These are phyloP conservation scores for Rhizoctonia solani DNA, from an alignment of 1,284 basidiomycete genomes.

Conservation along the genomic window DNA sequence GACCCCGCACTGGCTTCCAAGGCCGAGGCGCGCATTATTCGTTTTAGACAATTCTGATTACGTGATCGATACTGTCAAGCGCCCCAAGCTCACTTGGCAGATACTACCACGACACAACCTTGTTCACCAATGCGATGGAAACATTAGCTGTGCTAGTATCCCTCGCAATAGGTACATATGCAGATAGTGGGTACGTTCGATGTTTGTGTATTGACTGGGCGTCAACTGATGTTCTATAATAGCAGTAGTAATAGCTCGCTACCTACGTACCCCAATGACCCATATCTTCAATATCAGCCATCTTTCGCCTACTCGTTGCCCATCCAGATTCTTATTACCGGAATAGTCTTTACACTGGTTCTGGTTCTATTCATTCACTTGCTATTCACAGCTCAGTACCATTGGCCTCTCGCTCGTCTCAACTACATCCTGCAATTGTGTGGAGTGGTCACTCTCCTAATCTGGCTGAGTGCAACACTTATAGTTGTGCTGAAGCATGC, in stretches of 20 bases:
- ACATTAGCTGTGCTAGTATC: not conserved
- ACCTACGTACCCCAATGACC: conserved; percentile 53
- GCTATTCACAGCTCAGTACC: conserved; percentile 93
- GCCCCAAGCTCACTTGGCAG: not conserved
- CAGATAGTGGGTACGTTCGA: conserved; percentile 7
- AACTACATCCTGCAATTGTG: conserved; percentile 91
- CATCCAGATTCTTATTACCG: conserved; percentile 86
- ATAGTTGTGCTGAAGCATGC: conserved; percentile 71
- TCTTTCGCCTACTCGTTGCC: conserved; percentile 84
- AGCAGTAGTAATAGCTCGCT: not conserved
- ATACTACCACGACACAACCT: not conserved
- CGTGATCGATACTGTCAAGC: not conserved
- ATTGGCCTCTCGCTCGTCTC: conserved; percentile 88
- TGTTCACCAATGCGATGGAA: conserved; percentile 25
- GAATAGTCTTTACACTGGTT: conserved; percentile 85
- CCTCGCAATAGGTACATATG: conserved; percentile 2
- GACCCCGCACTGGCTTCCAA: too few species aligned
- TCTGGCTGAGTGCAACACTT: conserved; percentile 76
- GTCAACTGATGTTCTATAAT: not conserved
- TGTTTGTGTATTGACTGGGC: not conserved
- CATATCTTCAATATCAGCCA: conserved; percentile 76
- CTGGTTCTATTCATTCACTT: conserved; percentile 90
- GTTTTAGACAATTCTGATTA: not conserved
- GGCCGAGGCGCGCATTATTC: not conserved
- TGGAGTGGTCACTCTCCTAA: conserved; percentile 78